Base-by-base conservation (phyloP, 768 basidiomycete genomes). In the Trametes sanguinea region DNA sequence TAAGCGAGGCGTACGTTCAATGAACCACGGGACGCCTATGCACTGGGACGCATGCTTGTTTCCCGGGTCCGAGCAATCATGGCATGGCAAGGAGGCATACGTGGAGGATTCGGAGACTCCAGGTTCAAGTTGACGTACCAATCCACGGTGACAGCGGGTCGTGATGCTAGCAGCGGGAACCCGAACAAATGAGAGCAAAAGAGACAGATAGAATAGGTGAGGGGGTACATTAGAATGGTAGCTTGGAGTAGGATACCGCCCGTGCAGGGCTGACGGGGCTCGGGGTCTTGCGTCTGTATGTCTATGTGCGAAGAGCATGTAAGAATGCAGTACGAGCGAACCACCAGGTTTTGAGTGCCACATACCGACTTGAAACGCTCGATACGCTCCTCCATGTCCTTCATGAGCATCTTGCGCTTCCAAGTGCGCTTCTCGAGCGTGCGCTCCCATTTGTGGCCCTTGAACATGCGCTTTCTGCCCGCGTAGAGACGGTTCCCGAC, bases 381-480 rank as follows among this genome's bases (percentile, higher is more conserved):
- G 65, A 92, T 79, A 64, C 90, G 83, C 65, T 82, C 80, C 40
- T 78, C 72, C 90, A 92, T 92, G 71, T 85, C 83, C 68, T 84
- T 81, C 80, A 92, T 76, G 59, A 90, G 76, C 52, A 86, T 79
- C 57, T 75, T 75, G 65, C 77, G 83, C 69, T 79, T 82, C 68
- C 74, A 75, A 58, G 76, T 73, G 65, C 77, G 77, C 69, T 78
- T 77, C 59, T 76, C 79, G 66, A 77, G 79, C 65, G 76, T 71
- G 39, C 89, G 83, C 76, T 94, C 88, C 88, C 89, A 92, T 68
- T 83, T 89, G 80, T 94, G 92, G n/a, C 92, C 92, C 80, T 94
- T 94, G 85, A 94, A 94, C 92, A 94, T 94, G 64, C 82, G 79
- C 80, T 85, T 89, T 83, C 83, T 89, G 60, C 80, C 85, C 9